Evolutionary conservation across 306 rosid genomes (phyloP).

Genomic region (Cajanus cajan): DNA sequence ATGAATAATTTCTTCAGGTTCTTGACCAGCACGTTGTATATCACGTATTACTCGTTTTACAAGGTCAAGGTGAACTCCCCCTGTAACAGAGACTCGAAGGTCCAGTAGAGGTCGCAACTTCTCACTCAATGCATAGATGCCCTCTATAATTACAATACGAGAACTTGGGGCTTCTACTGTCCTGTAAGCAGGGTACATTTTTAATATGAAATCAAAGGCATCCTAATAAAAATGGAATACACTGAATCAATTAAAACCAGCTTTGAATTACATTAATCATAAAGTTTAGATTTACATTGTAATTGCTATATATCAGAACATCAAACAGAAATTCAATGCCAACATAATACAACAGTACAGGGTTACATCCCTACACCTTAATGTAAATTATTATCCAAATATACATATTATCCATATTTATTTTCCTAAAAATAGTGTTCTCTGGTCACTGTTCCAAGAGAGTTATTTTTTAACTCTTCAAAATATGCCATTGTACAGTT

Average conservation of each 20-base stretch:
- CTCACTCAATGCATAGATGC: slow-evolving; percentile 97
- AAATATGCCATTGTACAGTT: slow-evolving; percentile 25
- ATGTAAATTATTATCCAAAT: slow-evolving; percentile 14
- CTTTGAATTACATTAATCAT: not conserved
- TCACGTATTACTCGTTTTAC: slow-evolving; percentile 96
- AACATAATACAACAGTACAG: not conserved
- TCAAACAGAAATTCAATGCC: slow-evolving; percentile 8
- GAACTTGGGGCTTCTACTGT: slow-evolving; percentile 94
- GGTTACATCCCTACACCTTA: not conserved
- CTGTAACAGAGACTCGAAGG: slow-evolving; percentile 94
- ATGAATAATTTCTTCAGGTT: slow-evolving; percentile 98
- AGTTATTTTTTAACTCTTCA: not conserved
- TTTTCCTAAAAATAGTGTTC: not conserved
- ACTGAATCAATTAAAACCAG: slow-evolving; percentile 10
- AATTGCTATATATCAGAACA: slow-evolving; percentile 1
- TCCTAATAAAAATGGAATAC: not conserved
- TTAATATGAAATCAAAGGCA: slow-evolving; percentile 15
- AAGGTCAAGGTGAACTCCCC: slow-evolving; percentile 99
- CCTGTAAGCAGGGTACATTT: slow-evolving; percentile 53
- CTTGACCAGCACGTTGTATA: slow-evolving; percentile 97
- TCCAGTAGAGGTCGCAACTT: slow-evolving; percentile 86
- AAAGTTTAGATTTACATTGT: slow-evolving; percentile 7
- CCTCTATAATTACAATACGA: slow-evolving; percentile 86
- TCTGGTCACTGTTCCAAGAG: not conserved
- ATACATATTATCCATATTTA: not conserved